Percentiles rank a stretch among this genome's conserved stretches.
Evolutionary conservation across 129 eudicot genomes (phyloP).

Genomic region (Flaveria robusta): DNA sequence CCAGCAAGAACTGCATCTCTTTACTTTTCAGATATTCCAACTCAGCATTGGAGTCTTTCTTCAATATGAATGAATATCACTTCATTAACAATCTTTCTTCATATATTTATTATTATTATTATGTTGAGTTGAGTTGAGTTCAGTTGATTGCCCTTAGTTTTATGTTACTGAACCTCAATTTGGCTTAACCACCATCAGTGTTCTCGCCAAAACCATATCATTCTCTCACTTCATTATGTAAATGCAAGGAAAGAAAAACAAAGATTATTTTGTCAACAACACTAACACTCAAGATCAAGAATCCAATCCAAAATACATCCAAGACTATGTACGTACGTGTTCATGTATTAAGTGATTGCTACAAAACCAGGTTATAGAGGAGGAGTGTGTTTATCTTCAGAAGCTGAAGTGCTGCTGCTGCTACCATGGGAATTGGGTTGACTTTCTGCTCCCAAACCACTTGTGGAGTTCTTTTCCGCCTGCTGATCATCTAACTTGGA

Average conservation of each 20-base stretch:
- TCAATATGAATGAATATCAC: too few relatives aligned
- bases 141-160: too few relatives aligned
- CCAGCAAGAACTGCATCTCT: too few relatives aligned
- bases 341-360: constrained; percentile 7
- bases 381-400: constrained; percentile 50
- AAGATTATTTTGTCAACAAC: constrained; percentile 20
- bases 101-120: too few relatives aligned
- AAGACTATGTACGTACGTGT: constrained; percentile 17
- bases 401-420: constrained; percentile 32
- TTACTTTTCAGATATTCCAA: too few relatives aligned
- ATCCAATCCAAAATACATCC: constrained; percentile 7
- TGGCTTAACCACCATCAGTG: too few relatives aligned
- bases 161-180: too few relatives aligned
- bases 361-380: constrained; percentile 15
- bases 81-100: too few relatives aligned
- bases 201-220: too few relatives aligned
- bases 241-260: background rate
- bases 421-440: constrained; percentile 35
- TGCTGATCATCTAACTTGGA: constrained; percentile 62
- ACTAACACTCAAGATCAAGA: constrained; percentile 23
- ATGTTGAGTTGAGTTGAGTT: too few relatives aligned
- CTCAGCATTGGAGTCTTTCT: too few relatives aligned
- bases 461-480: constrained; percentile 46
- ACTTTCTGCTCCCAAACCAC: constrained; percentile 37
- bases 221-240: too few relatives aligned